A percentile compares a stretch with the other conserved stretches of the same genome.
phyloP scores from a whole-genome alignment of 768 basidiomycete genomes.

The Crucibulum laeve region DNA sequence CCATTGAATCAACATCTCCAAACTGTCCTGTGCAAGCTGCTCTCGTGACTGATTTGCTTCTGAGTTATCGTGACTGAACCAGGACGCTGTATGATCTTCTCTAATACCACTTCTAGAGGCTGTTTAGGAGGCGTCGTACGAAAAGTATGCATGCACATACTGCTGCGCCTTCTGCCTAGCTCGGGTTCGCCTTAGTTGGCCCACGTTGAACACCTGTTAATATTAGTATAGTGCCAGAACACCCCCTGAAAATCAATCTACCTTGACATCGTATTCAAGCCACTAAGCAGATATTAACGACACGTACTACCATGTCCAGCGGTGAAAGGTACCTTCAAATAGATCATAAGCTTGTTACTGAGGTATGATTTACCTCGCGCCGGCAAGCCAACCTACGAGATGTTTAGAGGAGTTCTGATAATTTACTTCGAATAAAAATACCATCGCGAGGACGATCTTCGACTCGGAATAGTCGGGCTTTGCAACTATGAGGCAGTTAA shows the following conservation, averaged over 20 bases:
- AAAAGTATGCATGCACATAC: constrained; percentile 30
- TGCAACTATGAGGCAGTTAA: constrained; percentile 50
- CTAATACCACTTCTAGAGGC: constrained; percentile 68
- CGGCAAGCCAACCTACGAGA: constrained; percentile 83
- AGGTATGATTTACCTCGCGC: constrained; percentile 98
- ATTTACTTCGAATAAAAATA: constrained; percentile 21
- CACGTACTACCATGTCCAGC: constrained; percentile 11
- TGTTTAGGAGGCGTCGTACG: neutral
- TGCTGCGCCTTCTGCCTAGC: constrained; percentile 77
- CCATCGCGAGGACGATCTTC: constrained; percentile 98
- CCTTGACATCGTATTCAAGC: constrained; percentile 97
- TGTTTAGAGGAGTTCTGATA: neutral
- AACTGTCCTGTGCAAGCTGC: constrained; percentile 80
- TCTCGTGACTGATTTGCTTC: constrained; percentile 78
- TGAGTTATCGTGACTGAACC: constrained; percentile 84
- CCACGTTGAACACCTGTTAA: constrained; percentile 92
- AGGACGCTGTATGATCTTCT: constrained; percentile 87
- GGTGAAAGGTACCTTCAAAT: constrained; percentile 64
- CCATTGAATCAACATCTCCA: constrained; percentile 95
- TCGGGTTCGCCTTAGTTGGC: constrained; percentile 84
- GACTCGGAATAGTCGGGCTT: constrained; percentile 99
- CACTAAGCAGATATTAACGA: constrained; percentile 48
- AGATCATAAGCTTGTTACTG: constrained; percentile 96
- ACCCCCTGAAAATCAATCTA: constrained; percentile 16
- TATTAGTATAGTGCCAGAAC: neutral